Base-by-base conservation (phyloP, 352 stramenopile genomes). In the Phytopythium delawarense region DNA sequence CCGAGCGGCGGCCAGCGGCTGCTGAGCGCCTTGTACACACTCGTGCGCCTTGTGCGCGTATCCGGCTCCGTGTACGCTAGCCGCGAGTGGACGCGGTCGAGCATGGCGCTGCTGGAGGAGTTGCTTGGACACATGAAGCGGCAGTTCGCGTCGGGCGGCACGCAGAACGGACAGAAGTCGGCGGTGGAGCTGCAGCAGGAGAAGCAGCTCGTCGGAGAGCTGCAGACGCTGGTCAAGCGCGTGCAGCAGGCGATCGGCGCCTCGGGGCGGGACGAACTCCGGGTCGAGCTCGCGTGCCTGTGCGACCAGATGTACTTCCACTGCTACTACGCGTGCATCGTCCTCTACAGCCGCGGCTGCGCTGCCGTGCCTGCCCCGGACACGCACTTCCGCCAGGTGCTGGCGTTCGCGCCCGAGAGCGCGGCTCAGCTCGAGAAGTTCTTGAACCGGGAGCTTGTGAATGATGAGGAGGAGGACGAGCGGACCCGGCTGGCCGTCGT, bases 301-400 rank as follows among this genome's bases (percentile, higher is more conserved):
- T 84, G 72, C 25, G 84, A 94, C 48, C 72, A 84, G 37, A 90
- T 94, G 84, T 94, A 92, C 79, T 94, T 92, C 65, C 72, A 82
- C 42, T 78, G 73, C 48, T 91, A 94, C 69, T 89, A 92, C 59
- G 71, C 79, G 35, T 71, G 70, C 20, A 72, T 94, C 21, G 77
- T 88, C n/a, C 64, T 94, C 44, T 91, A 89, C 45, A 82, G 84
- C 45, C 80, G 84, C 37, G 72, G 69, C 1, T 90, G 79, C 50
- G 79, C 71, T 1, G 78, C 79, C 3, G 81, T 94, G 9, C 81
- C 82, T 4, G 40, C 79, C 0, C 82, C 81, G 0, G 79, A 89
- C 25, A 67, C 58, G 40, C 89, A 92, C 57, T 74, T 91, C 15
- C 67, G 65, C 16, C 73, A 90, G 37, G 62, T 93, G 4, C 75